phyloP scores from a whole-genome alignment of 441 rosid species.

The Brassica balearica region DNA sequence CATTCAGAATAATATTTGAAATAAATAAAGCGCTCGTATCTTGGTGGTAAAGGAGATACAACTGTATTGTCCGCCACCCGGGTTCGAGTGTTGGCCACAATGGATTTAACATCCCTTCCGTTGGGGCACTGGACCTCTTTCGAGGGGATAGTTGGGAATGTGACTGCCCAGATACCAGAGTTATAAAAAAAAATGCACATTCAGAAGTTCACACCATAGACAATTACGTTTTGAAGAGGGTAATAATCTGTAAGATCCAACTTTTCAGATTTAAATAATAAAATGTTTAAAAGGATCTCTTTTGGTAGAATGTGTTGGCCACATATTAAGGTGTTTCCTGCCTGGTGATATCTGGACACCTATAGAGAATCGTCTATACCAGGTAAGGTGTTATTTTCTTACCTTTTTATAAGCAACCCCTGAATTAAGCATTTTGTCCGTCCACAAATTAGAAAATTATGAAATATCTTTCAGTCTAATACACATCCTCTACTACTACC shows the following conservation, averaged over 20 bases:
- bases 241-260: not conserved
- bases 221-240: slow-evolving; percentile 8
- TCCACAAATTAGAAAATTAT: not conserved
- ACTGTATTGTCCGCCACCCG: no score
- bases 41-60: no score
- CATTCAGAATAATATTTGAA: not conserved
- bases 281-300: not conserved
- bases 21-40: no score
- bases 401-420: slow-evolving; percentile 22
- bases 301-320: slow-evolving; percentile 40
- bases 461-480: not conserved
- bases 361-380: slow-evolving; percentile 27
- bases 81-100: no score
- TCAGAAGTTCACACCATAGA: not conserved
- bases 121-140: no score
- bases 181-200: no score
- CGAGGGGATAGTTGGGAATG: no score
- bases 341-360: slow-evolving; percentile 41
- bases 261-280: slow-evolving; percentile 9
- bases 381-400: slow-evolving; percentile 32
- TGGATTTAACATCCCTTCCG: no score
- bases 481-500: not conserved
- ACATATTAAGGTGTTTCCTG: slow-evolving; percentile 33
- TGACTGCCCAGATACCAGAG: no score
- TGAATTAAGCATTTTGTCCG: slow-evolving; percentile 20